A percentile compares a stretch with the other conserved stretches of the same genome.
These are phyloP conservation scores for Allomyces macrogynus DNA, from an alignment of 192 early-diverging fungal species.

Conservation along the genomic window DNA sequence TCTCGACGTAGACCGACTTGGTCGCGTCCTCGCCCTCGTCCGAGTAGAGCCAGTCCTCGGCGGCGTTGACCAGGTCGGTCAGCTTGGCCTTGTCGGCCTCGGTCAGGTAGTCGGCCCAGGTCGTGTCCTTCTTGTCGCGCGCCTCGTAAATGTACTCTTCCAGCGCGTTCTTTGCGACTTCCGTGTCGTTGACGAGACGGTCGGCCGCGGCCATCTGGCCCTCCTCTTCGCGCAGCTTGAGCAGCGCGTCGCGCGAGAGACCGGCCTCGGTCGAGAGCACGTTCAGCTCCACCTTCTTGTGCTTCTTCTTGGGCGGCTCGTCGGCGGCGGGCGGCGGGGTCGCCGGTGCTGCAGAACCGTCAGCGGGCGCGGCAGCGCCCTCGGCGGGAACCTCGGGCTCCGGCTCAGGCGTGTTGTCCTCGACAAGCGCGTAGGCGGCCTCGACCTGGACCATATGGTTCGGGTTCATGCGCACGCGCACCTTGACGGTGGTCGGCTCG, in stretches of 20 bases:
- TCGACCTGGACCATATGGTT: slow-evolving; percentile 66
- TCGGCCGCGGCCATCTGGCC: slow-evolving; percentile 64
- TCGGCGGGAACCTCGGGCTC: slow-evolving; percentile 10
- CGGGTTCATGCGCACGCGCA: slow-evolving; percentile 74
- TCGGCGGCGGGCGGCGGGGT: slow-evolving; percentile 5
- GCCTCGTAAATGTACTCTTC: slow-evolving; percentile 98
- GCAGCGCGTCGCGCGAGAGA: slow-evolving; percentile 31
- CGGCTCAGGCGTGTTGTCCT: slow-evolving; percentile 16
- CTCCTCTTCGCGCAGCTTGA: slow-evolving; percentile 56
- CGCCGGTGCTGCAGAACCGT: slow-evolving; percentile 2
- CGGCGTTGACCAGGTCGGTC: slow-evolving; percentile 41
- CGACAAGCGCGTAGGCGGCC: slow-evolving; percentile 57
- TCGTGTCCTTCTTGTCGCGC: slow-evolving; percentile 61
- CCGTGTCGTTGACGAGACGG: slow-evolving; percentile 80
- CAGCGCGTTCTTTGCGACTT: slow-evolving; percentile 78
- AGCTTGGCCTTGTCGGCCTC: slow-evolving; percentile 50
- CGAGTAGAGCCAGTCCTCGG: slow-evolving; percentile 90
- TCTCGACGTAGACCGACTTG: slow-evolving; percentile 71
- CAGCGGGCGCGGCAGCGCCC: slow-evolving; percentile 6
- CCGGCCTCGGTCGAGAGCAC: slow-evolving; percentile 42
- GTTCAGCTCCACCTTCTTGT: slow-evolving; percentile 65
- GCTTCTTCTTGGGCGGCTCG: slow-evolving; percentile 73
- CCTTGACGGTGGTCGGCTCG: slow-evolving; percentile 62
- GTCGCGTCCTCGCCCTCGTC: slow-evolving; percentile 84
- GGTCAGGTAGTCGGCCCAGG: slow-evolving; percentile 53